Conservation (phyloP, 768 basidiomycete species). For the Phaffia australis region DNA sequence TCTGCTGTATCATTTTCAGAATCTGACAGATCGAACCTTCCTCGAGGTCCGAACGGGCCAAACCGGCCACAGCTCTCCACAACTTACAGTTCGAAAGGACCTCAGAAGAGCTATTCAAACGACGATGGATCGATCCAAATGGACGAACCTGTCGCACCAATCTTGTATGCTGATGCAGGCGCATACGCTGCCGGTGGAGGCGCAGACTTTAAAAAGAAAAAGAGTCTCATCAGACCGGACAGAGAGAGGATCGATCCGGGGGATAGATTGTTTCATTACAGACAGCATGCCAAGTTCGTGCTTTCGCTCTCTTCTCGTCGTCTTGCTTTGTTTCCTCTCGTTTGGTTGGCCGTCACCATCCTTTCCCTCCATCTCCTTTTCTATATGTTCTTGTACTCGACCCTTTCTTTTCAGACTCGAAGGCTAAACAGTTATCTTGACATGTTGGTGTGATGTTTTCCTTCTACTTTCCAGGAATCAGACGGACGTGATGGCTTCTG, state of each 20-base stretch:
- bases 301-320: slow-evolving; percentile 41
- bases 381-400: neutral
- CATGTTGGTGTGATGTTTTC: neutral
- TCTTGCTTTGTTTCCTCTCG: neutral
- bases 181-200: slow-evolving; percentile 1
- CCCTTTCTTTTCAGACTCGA: neutral
- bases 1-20: neutral
- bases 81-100: neutral
- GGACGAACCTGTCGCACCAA: neutral
- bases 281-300: slow-evolving; percentile 68
- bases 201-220: slow-evolving; percentile 50
- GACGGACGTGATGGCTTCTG: slow-evolving; percentile 64
- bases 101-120: neutral
- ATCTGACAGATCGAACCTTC: slow-evolving; percentile 9
- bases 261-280: slow-evolving; percentile 90
- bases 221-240: slow-evolving; percentile 83
- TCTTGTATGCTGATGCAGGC: neutral
- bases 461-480: neutral
- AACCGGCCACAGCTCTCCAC: neutral
- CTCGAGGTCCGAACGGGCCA: neutral
- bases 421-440: too few species aligned
- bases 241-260: slow-evolving; percentile 91
- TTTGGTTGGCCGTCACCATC: neutral
- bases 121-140: neutral
- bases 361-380: neutral